Conservation (phyloP, 148 eudicot genomes). For the Rhododendron kiyosumense region DNA sequence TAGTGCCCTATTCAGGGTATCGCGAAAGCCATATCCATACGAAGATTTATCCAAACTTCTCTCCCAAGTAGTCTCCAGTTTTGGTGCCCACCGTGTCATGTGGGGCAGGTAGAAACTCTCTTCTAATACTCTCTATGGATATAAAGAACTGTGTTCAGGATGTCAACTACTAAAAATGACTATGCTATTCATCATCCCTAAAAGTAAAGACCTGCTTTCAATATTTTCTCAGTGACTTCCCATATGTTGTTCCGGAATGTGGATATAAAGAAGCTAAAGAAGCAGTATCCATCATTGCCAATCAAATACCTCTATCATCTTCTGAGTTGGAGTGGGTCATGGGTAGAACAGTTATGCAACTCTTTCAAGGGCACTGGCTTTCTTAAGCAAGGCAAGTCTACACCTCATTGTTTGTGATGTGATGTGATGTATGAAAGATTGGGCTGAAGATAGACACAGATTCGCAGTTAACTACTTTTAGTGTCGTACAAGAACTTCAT, state of each 20-base stretch:
- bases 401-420: neutral
- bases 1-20: constrained; percentile 87
- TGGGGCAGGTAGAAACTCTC: constrained; percentile 73
- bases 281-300: constrained; percentile 41
- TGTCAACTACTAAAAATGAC: neutral
- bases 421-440: neutral
- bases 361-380: constrained; percentile 53
- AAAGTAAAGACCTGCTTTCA: neutral
- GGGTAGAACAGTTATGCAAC: constrained; percentile 55
- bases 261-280: constrained; percentile 75
- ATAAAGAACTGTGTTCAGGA: neutral
- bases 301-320: constrained; percentile 40
- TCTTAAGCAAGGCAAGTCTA: constrained; percentile 16
- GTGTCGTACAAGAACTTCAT: neutral
- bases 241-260: constrained; percentile 71
- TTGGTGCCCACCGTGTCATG: constrained; percentile 88
- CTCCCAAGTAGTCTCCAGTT: constrained; percentile 53
- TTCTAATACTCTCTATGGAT: neutral
- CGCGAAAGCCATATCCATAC: constrained; percentile 67
- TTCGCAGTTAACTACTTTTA: neutral
- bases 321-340: constrained; percentile 66
- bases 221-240: constrained; percentile 67
- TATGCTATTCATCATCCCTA: neutral
- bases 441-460: neutral
- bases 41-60: constrained; percentile 52